Conservation (phyloP, 164 flowering plant species). For the Chimonanthus praecox region DNA sequence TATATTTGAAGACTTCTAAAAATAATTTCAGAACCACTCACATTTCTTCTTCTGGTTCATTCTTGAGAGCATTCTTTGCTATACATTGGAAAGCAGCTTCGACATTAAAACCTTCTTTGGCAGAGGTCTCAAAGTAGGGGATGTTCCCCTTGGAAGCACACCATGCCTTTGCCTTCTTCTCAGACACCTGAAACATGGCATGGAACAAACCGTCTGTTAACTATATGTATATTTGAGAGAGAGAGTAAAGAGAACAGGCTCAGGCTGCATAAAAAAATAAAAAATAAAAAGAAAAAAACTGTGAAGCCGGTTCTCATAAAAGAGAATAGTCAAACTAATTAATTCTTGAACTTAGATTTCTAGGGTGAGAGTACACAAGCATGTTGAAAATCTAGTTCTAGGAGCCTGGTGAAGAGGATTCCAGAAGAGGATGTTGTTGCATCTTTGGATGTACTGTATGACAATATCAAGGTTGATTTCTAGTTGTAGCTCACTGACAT, state of each 20-base stretch:
- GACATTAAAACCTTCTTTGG: slow-evolving; percentile 86
- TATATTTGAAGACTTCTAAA: too few species aligned
- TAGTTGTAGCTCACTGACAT: not conserved
- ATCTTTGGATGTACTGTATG: not conserved
- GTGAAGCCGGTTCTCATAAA: not conserved
- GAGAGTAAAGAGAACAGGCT: not conserved
- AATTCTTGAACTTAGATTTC: not conserved
- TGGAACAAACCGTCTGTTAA: not conserved
- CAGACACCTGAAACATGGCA: slow-evolving; percentile 55
- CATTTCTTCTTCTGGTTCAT: slow-evolving; percentile 87
- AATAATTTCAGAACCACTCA: slow-evolving; percentile 26
- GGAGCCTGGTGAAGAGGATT: not conserved
- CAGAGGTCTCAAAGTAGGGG: slow-evolving; percentile 92
- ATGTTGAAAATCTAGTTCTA: not conserved
- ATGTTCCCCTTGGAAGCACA: slow-evolving; percentile 92
- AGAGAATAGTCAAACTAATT: not conserved
- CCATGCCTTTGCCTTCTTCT: slow-evolving; percentile 92
- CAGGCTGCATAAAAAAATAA: too few species aligned
- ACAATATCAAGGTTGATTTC: not conserved
- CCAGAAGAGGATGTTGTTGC: not conserved
- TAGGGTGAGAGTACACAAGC: not conserved
- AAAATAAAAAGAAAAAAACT: not conserved
- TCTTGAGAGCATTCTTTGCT: slow-evolving; percentile 81
- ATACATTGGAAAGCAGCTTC: slow-evolving; percentile 86
- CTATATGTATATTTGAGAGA: not conserved